Conservation (phyloP, 495 filamentous ascomycete genomes). For the Chaetomium tenue region DNA sequence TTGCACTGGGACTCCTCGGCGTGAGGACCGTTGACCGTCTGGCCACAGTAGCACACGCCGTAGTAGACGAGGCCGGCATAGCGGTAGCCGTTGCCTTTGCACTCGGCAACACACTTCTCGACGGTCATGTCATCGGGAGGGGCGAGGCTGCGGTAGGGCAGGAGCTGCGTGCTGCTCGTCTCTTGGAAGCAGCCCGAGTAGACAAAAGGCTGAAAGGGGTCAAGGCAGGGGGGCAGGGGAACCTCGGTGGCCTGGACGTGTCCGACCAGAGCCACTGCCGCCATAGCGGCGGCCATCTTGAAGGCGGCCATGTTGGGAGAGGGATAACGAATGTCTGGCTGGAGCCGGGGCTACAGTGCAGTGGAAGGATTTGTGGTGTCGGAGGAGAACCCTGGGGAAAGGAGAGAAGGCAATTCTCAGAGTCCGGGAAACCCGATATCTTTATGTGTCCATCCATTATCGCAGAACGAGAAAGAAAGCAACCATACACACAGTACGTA, state of each 20-base stretch:
- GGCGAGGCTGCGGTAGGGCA: conserved; percentile 41
- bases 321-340: conserved; percentile 10
- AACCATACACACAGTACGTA: not conserved
- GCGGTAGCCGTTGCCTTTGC: conserved; percentile 56
- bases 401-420: conserved; percentile 3
- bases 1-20: conserved; percentile 43
- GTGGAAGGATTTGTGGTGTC: not conserved
- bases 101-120: conserved; percentile 51
- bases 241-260: conserved; percentile 38
- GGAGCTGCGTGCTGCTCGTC: conserved; percentile 34
- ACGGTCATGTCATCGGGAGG: conserved; percentile 49
- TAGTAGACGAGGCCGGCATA: conserved; percentile 58
- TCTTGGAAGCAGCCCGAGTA: conserved; percentile 55
- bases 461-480: not conserved
- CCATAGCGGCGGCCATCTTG: conserved; percentile 34
- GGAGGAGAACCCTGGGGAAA: conserved; percentile 15
- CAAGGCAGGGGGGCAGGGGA: conserved; percentile 42
- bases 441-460: conserved; percentile 10
- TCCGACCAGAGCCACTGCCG: conserved; percentile 35
- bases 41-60: conserved; percentile 54
- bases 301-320: conserved; percentile 27
- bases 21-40: conserved; percentile 41
- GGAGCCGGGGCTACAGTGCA: conserved; percentile 7
- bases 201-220: conserved; percentile 48
- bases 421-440: conserved; percentile 7